These are phyloP conservation scores for Gastrolobium bilobum DNA, from an alignment of 306 rosid species.

Conservation along the genomic window DNA sequence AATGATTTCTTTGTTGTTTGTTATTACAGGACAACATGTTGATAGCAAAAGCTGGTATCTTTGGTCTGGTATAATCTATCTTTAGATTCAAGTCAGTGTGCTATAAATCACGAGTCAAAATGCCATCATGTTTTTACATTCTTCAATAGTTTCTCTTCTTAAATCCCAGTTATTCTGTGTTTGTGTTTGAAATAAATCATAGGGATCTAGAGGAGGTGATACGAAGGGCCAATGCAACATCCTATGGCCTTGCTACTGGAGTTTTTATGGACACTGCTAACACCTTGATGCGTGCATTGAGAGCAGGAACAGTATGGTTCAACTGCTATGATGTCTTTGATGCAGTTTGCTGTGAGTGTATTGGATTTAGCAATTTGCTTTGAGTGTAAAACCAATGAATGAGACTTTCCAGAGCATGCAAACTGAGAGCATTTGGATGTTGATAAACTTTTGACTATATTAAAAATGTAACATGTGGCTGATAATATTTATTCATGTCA, in stretches of 20 bases:
- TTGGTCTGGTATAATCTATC: constrained; percentile 79
- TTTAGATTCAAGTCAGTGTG: constrained; percentile 76
- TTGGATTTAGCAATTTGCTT: too few species aligned
- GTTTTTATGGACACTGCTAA: constrained; percentile 74
- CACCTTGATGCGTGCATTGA: constrained; percentile 68
- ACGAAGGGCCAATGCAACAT: constrained; percentile 68
- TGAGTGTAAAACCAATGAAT: too few species aligned
- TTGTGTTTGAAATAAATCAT: constrained; percentile 39
- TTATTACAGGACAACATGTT: constrained; percentile 72
- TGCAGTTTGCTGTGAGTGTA: too few species aligned
- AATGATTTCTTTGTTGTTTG: constrained; percentile 36
- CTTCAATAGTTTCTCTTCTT: constrained; percentile 10
- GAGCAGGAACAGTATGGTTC: constrained; percentile 79
- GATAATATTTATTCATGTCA: too few species aligned
- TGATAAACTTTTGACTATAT: too few species aligned
- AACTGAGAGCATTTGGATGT: too few species aligned
- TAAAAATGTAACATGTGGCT: too few species aligned
- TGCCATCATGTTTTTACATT: constrained; percentile 10
- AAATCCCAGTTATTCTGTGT: background rate
- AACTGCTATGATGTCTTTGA: constrained; percentile 85
- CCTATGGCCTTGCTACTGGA: constrained; percentile 90
- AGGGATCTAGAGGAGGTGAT: constrained; percentile 81
- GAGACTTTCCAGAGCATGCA: too few species aligned
- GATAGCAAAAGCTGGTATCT: constrained; percentile 86
- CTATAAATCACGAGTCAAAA: constrained; percentile 15